Conservation (phyloP, 768 basidiomycete genomes). For the Polyporus arcularius region DNA sequence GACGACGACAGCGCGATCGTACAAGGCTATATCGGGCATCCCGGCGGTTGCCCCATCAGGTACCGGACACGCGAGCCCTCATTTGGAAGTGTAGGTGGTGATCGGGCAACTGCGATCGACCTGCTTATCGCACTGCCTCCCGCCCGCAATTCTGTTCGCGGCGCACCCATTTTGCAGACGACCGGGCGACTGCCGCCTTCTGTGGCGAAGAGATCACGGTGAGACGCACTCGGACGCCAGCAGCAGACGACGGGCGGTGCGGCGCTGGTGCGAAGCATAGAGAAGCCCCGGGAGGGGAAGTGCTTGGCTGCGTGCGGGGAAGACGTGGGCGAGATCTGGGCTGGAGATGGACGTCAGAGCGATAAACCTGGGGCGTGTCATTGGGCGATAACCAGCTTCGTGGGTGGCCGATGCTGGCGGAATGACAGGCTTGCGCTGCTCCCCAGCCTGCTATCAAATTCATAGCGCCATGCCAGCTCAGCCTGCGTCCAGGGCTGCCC, state of each 20-base stretch:
- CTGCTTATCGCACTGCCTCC: slow-evolving; percentile 16
- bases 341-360: background rate
- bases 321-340: slow-evolving; percentile 6
- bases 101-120: slow-evolving; percentile 5
- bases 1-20: too few relatives aligned
- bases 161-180: background rate
- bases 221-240: background rate
- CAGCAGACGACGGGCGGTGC: background rate
- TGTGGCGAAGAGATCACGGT: background rate
- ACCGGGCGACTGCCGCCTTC: too few relatives aligned
- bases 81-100: slow-evolving; percentile 11
- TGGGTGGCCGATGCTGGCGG: background rate
- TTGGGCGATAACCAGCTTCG: slow-evolving; percentile 14
- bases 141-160: background rate
- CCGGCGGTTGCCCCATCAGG: too few relatives aligned
- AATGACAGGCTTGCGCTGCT: background rate
- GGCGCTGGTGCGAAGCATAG: background rate
- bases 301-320: slow-evolving; percentile 7
- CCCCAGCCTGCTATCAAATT: background rate
- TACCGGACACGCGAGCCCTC: background rate
- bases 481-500: background rate
- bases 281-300: background rate
- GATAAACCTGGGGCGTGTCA: slow-evolving; percentile 14
- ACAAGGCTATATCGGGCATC: too few relatives aligned
- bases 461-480: background rate